Evolutionary conservation across 2,329 filamentous ascomycete species (phyloP), one percentile per base, ranked within the genome.

Genomic region (Alternaria gansuensis): DNA sequence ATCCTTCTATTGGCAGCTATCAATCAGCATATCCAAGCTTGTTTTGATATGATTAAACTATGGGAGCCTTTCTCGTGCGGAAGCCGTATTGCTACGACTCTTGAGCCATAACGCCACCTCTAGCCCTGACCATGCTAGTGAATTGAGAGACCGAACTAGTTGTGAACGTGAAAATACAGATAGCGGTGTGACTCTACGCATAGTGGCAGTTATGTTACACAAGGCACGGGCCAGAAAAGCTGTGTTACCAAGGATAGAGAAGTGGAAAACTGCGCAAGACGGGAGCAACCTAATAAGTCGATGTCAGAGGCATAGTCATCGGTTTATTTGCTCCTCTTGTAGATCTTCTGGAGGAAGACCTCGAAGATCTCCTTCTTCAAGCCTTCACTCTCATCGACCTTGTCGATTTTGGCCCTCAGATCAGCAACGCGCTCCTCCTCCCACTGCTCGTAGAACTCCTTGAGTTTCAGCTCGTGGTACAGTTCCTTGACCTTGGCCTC

Each of bases 291-390:
- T 8, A 34, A 23, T 5, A 48, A 5, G 4, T 7, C 14, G 1
- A n/a, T n/a, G 21, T 7, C 8, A 34, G 21, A 7, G 21, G 5
- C 29, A 48, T 34, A 36, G 31, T 48, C 44, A 11, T 48, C 31
- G 26, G 34, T 17, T 40, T 91, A 98, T 82, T 97, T 98, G 86
- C 87, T 95, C 76, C 95, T 87, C 88, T 97, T 97, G 87, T 98
- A 98, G 76, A 99, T 98, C 87, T 99, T 99, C 79, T 84, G 84
- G 66, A 99, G 83, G 85, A 98, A 99, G 43, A 87, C 85, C 71
- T 96, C 90, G 69, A 98, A 97, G 39, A 98, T 87, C 59, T 84
- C 86, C 85, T 92, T 95, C 86, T 96, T 97, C 74, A 99, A 81
- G 14, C 95, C 95, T 65, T 90, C 86, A 62, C 85, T 88, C 85